A percentile compares a stretch with the other conserved stretches of the same genome.
phyloP scores from a whole-genome alignment of 75 land plant genomes.

The Chamaecyparis obtusa region DNA sequence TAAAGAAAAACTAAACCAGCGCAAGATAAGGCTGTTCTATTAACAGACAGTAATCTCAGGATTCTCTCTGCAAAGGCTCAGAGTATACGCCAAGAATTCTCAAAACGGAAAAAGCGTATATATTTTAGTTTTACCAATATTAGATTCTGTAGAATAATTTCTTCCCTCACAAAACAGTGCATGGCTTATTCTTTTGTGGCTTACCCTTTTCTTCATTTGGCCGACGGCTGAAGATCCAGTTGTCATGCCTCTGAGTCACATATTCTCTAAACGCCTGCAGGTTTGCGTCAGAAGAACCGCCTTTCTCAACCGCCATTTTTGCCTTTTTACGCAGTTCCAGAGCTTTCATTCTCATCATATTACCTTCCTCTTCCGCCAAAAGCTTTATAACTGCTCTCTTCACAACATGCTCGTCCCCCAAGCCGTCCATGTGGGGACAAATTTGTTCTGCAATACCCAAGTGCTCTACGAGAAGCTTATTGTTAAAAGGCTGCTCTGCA shows the following conservation, averaged over 20 bases:
- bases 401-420: neutral
- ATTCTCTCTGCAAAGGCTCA: no score
- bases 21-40: no score
- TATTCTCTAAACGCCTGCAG: neutral
- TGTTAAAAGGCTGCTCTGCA: conserved; percentile 7
- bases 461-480: neutral
- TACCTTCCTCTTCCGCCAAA: conserved; percentile 1
- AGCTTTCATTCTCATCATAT: neutral
- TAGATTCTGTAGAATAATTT: no score
- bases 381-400: neutral
- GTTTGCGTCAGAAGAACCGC: neutral
- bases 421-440: neutral
- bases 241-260: neutral
- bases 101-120: no score
- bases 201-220: neutral
- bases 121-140: no score
- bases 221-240: neutral
- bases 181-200: neutral
- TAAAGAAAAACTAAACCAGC: no score
- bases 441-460: neutral
- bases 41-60: no score
- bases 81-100: no score
- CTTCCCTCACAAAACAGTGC: neutral
- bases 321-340: neutral
- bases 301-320: neutral